Conservation (phyloP, 345 rosid species). For the Corymbia maculata region DNA sequence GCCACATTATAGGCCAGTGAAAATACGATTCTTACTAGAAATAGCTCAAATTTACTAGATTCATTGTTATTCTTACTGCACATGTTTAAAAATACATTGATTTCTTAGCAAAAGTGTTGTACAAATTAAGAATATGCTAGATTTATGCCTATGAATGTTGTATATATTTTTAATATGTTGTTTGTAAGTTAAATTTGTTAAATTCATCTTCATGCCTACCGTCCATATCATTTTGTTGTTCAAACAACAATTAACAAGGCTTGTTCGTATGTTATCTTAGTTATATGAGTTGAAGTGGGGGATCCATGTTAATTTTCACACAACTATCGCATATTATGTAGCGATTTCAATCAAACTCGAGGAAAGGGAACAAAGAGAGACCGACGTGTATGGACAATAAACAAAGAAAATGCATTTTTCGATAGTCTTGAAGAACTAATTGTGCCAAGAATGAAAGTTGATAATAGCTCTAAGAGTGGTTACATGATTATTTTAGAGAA, state of each 20-base stretch:
- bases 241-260: neutral
- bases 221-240: neutral
- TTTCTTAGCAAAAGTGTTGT: neutral
- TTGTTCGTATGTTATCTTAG: neutral
- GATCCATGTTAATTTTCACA: neutral
- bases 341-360: neutral
- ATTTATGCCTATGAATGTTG: neutral
- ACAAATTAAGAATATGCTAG: neutral
- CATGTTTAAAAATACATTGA: neutral
- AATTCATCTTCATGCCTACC: too few species aligned
- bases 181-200: too few species aligned
- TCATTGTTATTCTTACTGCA: neutral
- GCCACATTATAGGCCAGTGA: neutral
- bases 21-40: too few species aligned
- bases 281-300: neutral
- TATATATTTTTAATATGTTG: neutral
- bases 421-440: neutral
- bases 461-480: neutral
- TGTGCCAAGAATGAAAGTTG: fast-evolving
- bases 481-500: neutral
- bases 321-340: neutral
- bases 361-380: neutral
- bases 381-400: neutral
- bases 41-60: neutral
- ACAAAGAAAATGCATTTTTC: fast-evolving